A percentile compares a stretch with the other conserved stretches of the same genome.
phyloP scores from a whole-genome alignment of 495 filamentous ascomycete genomes.

The Darksidea phi region DNA sequence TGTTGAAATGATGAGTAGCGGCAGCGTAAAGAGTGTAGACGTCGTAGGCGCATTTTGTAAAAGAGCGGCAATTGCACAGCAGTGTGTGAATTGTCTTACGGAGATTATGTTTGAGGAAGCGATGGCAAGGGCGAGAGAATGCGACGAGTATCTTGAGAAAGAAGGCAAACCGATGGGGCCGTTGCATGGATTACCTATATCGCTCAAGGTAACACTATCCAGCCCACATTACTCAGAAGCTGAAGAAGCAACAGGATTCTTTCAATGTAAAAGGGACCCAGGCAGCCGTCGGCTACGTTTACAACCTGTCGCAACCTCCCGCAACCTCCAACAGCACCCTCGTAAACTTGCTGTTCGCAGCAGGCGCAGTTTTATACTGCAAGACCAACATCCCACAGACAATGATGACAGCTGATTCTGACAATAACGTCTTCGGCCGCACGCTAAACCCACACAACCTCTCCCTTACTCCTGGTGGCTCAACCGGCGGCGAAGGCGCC shows the following conservation, averaged over 20 bases:
- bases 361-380: slow-evolving; percentile 58
- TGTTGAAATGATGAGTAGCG: slow-evolving; percentile 9
- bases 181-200: slow-evolving; percentile 66
- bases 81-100: slow-evolving; percentile 55
- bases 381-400: slow-evolving; percentile 63
- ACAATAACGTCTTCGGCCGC: slow-evolving; percentile 38
- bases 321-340: slow-evolving; percentile 50
- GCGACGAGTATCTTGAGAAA: slow-evolving; percentile 55
- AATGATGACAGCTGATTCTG: slow-evolving; percentile 38
- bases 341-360: slow-evolving; percentile 48
- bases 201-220: slow-evolving; percentile 22
- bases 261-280: slow-evolving; percentile 62
- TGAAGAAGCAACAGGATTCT: slow-evolving; percentile 54
- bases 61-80: slow-evolving; percentile 35
- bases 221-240: neutral
- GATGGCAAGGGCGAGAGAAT: slow-evolving; percentile 54
- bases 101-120: slow-evolving; percentile 67
- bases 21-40: slow-evolving; percentile 19
- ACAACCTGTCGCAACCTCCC: slow-evolving; percentile 51
- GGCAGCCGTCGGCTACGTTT: slow-evolving; percentile 59
- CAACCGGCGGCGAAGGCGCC: slow-evolving; percentile 36
- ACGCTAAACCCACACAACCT: slow-evolving; percentile 36
- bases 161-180: slow-evolving; percentile 57
- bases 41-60: slow-evolving; percentile 36
- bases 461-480: slow-evolving; percentile 33